Conservation (phyloP, 129 eudicot genomes). For the Tagetes patula region DNA sequence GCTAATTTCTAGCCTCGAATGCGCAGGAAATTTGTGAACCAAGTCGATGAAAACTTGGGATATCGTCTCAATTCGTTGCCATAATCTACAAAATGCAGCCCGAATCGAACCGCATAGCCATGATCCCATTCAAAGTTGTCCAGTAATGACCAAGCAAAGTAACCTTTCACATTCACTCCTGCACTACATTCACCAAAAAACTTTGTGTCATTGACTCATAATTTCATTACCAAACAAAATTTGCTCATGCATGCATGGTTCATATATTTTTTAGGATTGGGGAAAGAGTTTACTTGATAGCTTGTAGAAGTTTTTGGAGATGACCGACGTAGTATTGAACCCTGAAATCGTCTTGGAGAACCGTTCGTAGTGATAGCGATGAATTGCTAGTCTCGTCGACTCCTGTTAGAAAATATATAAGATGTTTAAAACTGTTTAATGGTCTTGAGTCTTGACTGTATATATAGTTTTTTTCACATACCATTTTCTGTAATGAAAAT, state of each 20-base stretch:
- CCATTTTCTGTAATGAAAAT: constrained; percentile 68
- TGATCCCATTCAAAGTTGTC: constrained; percentile 61
- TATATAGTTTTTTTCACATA: background rate
- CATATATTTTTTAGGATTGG: background rate
- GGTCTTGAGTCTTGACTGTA: no score
- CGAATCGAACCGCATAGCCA: constrained; percentile 58
- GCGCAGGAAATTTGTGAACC: constrained; percentile 50
- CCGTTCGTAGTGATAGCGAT: constrained; percentile 43
- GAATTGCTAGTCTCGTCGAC: constrained; percentile 59
- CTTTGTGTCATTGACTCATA: constrained; percentile 6
- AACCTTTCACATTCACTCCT: constrained; percentile 54
- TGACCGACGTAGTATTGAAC: constrained; percentile 52
- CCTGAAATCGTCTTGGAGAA: constrained; percentile 48
- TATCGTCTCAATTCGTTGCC: constrained; percentile 44
- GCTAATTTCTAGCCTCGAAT: constrained; percentile 20
- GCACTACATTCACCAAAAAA: constrained; percentile 34
- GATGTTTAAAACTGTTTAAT: no score
- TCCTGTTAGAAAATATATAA: constrained; percentile 29
- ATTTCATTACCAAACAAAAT: background rate
- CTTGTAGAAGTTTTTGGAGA: constrained; percentile 43
- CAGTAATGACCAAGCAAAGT: constrained; percentile 56
- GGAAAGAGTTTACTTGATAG: constrained; percentile 30
- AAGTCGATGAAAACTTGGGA: constrained; percentile 53
- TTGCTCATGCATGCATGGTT: background rate
- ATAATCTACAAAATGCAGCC: constrained; percentile 56